phyloP scores from a whole-genome alignment of 352 stramenopile species.

The Globisporangium ultimum region DNA sequence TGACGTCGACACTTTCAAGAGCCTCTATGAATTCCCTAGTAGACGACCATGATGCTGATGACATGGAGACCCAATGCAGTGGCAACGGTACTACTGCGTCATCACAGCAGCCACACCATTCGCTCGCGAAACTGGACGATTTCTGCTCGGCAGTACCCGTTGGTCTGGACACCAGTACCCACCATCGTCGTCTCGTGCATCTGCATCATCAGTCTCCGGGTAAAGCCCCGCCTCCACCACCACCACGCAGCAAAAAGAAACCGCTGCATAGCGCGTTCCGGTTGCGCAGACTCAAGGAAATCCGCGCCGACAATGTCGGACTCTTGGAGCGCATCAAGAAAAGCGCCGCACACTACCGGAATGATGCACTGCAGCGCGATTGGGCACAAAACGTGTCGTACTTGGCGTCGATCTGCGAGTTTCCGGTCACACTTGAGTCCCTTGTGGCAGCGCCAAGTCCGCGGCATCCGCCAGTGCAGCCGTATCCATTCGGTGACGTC shows the following conservation, averaged over 20 bases:
- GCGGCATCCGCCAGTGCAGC: constrained; percentile 12
- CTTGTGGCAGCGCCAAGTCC: constrained; percentile 12
- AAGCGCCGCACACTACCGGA: constrained; percentile 57
- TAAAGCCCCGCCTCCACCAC: constrained; percentile 17
- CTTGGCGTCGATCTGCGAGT: constrained; percentile 67
- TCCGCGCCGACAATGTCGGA: constrained; percentile 53
- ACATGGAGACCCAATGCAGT: not conserved
- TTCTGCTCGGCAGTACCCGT: constrained; percentile 32
- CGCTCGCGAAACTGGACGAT: constrained; percentile 47
- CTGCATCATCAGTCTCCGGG: constrained; percentile 1
- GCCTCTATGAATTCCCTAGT: not conserved
- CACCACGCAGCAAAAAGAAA: constrained; percentile 21
- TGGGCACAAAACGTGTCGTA: constrained; percentile 75
- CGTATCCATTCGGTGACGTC: not conserved
- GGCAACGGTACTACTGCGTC: not conserved
- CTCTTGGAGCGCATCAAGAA: constrained; percentile 62
- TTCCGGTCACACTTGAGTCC: constrained; percentile 26
- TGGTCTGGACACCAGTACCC: constrained; percentile 1
- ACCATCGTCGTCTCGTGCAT: not conserved
- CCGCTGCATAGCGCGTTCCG: constrained; percentile 50
- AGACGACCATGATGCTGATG: not conserved
- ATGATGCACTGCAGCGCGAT: constrained; percentile 48
- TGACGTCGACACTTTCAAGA: not conserved
- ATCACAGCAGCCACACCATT: constrained; percentile 1
- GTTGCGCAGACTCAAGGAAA: constrained; percentile 51